Evolutionary conservation across 345 rosid species (phyloP), one percentile per base, ranked within the genome.

Genomic region (Hibiscus tridactylites): DNA sequence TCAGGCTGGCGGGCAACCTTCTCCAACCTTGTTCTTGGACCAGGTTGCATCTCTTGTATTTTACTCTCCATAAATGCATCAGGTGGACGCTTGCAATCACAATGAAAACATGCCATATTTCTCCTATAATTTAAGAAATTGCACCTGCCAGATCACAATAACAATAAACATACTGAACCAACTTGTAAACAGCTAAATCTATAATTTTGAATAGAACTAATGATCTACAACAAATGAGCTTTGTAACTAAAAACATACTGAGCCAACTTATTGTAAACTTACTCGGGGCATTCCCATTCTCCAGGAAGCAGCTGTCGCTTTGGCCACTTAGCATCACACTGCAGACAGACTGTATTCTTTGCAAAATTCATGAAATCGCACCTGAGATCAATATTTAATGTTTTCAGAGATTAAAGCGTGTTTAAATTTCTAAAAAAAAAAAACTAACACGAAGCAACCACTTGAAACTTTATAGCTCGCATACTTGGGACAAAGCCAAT

Each of bases 251-350:
- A 37, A 37, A 37, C 42, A 37, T 37, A 64, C 72, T 56, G n/a
- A 46, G 56, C 53, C 9, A 58, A 42, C 31, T n/a, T 28, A 47
- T 17, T n/a, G 21, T 44, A 33, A 81, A 81, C 99, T 82, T 89
- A 95, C 99, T 86, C 89, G 1, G 97, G 97, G 83, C 99, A 95
- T 85, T 92, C 99, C 99, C 99, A 95, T 84, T 95, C 99, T 75
- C 99, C 99, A 8, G 98, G 99, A 79, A 95, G 96, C 71, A 95
- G 79, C 85, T 92, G 96, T 74, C 97, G 86, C 87, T 95, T 95
- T 12, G 33, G 16, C 31, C 53, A n/a, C 16, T 47, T 47, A 47
- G 52, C 52, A 47, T 47, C 52, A 12, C 52, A 47, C 16, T 47
- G 52, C 1, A 47, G 52, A 47, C 52, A 12, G 56, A 87, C 85